Evolutionary conservation across 75 land plant genomes (phyloP), one percentile per base, ranked within the genome.

Genomic region (Azolla pinnata): DNA sequence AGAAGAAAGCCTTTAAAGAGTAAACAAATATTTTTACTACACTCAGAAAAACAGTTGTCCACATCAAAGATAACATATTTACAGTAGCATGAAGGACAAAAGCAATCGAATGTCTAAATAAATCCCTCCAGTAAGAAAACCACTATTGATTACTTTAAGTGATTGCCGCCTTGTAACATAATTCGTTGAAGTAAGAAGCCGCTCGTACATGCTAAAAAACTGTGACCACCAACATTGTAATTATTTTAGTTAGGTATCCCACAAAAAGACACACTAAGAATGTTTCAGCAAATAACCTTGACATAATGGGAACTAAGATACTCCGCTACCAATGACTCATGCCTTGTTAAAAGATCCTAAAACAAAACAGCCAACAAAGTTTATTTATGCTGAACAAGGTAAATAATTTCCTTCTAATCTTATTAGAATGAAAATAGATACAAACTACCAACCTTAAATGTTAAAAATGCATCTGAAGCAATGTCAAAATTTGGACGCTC

Each of bases 161-260:
- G 99, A 95, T 54, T 89, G 99, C 49, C 99, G 71, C 69, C 88
- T 75, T 25, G 99, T 89, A 7, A 95, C 96, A 76, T 95, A 95
- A 47, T 95, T 95, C 19, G 61, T 16, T 31, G 96, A 89, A 2
- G 69, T 66, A 54, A 95, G 70, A n/a, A 95, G 83, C 62, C 52
- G 77, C 55, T 88, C 96, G 64, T 86, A 95, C 17, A 57, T 60
- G 64, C 75, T 78, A 75, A 95, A 95, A 71, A 95, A 95, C 84
- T 90, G 82, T 23, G 69, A 65, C 24, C n/a, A 44, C 7, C 21
- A 35, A 0, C 14, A 57, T 23, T 28, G 17, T 4, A 10, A 4
- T 16, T 19, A 23, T 26, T 25, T 17, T 27, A 5, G 17, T 25
- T 4, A 25, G 50, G 21, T 48, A 7, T 48, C 16, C n/a, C n/a